These are phyloP conservation scores for Polychytrium aggregatum DNA, from an alignment of 192 early-diverging fungal genomes.

Conservation along the genomic window DNA sequence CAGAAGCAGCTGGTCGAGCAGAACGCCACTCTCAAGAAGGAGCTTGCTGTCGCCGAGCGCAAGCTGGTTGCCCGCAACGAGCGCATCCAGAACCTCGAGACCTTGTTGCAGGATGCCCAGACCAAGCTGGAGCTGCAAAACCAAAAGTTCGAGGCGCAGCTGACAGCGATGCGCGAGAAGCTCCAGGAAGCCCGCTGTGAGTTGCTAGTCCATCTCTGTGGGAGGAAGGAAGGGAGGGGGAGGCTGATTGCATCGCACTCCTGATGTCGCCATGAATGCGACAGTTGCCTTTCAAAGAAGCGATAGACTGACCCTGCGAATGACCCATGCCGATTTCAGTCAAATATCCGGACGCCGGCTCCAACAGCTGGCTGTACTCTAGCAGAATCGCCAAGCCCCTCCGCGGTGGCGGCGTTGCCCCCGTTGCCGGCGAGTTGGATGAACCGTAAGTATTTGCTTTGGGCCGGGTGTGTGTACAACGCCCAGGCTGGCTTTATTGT, in stretches of 20 bases:
- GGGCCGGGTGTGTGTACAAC: background rate
- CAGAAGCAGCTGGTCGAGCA: slow-evolving; percentile 95
- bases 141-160: slow-evolving; percentile 71
- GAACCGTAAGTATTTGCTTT: slow-evolving; percentile 2
- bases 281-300: too few relatives aligned
- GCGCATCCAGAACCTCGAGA: slow-evolving; percentile 84
- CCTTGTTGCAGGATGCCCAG: slow-evolving; percentile 71
- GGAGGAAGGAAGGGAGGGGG: background rate
- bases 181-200: slow-evolving; percentile 71
- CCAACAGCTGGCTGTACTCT: slow-evolving; percentile 42
- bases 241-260: background rate
- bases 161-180: slow-evolving; percentile 62
- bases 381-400: slow-evolving; percentile 85
- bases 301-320: too few relatives aligned
- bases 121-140: slow-evolving; percentile 62
- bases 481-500: background rate
- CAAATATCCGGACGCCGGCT: background rate
- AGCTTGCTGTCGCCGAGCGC: slow-evolving; percentile 76
- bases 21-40: slow-evolving; percentile 93
- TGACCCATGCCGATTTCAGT: too few relatives aligned
- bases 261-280: slow-evolving; percentile 4
- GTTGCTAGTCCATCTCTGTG: slow-evolving; percentile 3
- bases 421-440: slow-evolving; percentile 26
- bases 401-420: slow-evolving; percentile 59
- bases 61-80: slow-evolving; percentile 88